Percentiles rank a stretch among this genome's conserved stretches.
These are phyloP conservation scores for Cylindricascospora bacillispora DNA, from an alignment of 1,139 yeast genomes.

Conservation along the genomic window DNA sequence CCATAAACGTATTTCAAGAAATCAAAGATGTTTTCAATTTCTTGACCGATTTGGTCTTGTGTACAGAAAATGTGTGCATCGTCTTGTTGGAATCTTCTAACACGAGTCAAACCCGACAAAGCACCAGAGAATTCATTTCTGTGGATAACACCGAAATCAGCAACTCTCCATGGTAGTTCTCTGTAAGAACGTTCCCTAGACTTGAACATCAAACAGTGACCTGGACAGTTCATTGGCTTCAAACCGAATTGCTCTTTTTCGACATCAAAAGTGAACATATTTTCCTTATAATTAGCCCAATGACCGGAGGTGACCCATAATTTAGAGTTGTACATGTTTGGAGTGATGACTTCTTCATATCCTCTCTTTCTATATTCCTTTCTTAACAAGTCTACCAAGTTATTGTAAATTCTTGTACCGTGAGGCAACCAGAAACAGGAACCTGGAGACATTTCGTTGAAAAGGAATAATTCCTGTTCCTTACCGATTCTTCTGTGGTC, in stretches of 20 bases:
- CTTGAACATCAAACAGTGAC: slow-evolving; percentile 84
- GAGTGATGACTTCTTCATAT: slow-evolving; percentile 94
- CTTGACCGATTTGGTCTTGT: slow-evolving; percentile 71
- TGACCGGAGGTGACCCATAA: slow-evolving; percentile 98
- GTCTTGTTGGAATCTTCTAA: slow-evolving; percentile 96
- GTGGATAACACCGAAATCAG: slow-evolving; percentile 92
- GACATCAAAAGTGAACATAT: slow-evolving; percentile 93
- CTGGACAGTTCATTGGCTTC: slow-evolving; percentile 99
- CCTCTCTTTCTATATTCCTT: slow-evolving; percentile 82
- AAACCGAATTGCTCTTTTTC: slow-evolving; percentile 83
- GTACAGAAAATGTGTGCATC: slow-evolving; percentile 97
- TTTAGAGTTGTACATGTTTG: slow-evolving; percentile 91
- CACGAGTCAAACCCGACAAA: slow-evolving; percentile 80
- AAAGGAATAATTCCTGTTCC: slow-evolving; percentile 91
- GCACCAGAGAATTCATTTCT: slow-evolving; percentile 95
- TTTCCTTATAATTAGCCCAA: slow-evolving; percentile 94
- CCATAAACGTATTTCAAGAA: slow-evolving; percentile 72
- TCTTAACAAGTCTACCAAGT: slow-evolving; percentile 66
- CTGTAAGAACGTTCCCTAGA: slow-evolving; percentile 83
- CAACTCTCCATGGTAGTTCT: slow-evolving; percentile 92
- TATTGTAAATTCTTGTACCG: slow-evolving; percentile 90
- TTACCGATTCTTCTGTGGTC: slow-evolving; percentile 95
- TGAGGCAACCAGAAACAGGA: slow-evolving; percentile 97
- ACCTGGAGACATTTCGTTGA: slow-evolving; percentile 96
- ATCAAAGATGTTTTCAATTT: slow-evolving; percentile 68